Evolutionary conservation across 495 filamentous ascomycete species (phyloP).

Genomic region (Terfezia boudieri): DNA sequence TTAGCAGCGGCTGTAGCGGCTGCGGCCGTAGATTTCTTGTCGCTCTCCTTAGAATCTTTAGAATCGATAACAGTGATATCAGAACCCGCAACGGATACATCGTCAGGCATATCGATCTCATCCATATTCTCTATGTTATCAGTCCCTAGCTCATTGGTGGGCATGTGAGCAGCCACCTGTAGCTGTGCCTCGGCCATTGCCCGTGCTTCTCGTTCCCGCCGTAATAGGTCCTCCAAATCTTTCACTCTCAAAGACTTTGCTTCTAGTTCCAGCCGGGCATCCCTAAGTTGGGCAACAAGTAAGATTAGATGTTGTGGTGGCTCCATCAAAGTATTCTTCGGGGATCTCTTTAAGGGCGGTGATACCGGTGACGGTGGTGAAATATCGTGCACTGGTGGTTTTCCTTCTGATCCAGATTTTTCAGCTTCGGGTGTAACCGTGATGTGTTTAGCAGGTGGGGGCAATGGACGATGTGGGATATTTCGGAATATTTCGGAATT

Average conservation of each 20-base stretch:
- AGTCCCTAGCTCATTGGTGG: background rate
- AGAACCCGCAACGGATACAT: constrained; percentile 18
- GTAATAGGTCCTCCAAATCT: constrained; percentile 57
- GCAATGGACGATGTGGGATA: constrained; percentile 2
- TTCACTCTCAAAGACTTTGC: constrained; percentile 52
- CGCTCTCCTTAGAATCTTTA: constrained; percentile 5
- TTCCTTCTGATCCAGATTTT: background rate
- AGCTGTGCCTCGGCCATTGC: constrained; percentile 59
- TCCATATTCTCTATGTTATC: constrained; percentile 10
- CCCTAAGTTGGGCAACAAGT: constrained; percentile 59
- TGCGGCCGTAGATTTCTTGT: constrained; percentile 9
- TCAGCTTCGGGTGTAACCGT: constrained; percentile 1
- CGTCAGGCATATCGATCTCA: constrained; percentile 17
- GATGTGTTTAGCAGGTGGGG: constrained; percentile 1
- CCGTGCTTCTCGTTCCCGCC: constrained; percentile 56
- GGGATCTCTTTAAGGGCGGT: constrained; percentile 48
- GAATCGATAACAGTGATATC: constrained; percentile 16
- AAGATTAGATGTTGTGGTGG: constrained; percentile 71
- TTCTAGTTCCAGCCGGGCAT: constrained; percentile 63
- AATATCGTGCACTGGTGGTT: background rate
- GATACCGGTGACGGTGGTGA: background rate
- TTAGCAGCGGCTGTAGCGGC: constrained; percentile 18
- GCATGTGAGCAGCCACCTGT: constrained; percentile 23
- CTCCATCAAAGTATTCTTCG: constrained; percentile 36
- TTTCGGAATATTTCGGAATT: constrained; percentile 1